Conservation (phyloP, 352 stramenopile genomes). For the Phytopythium oedochilum region DNA sequence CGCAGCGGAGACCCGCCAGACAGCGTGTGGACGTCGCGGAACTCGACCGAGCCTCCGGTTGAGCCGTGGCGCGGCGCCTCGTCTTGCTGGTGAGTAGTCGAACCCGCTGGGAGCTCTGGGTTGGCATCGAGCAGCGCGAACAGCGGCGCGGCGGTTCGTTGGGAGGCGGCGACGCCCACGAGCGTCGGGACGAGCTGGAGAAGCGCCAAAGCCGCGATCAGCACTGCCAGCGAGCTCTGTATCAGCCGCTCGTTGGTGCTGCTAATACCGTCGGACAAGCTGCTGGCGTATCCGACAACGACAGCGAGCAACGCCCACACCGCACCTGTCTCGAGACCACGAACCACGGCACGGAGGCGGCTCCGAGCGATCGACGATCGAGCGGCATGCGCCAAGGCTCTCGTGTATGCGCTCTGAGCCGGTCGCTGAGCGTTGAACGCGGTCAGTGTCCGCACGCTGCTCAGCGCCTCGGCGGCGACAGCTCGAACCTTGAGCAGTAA, state of each 20-base stretch:
- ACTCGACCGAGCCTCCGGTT: conserved; percentile 10
- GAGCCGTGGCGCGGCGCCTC: not conserved
- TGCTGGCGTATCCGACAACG: conserved; percentile 18
- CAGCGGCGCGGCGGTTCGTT: conserved; percentile 10
- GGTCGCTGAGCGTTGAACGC: conserved; percentile 24
- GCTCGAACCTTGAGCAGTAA: conserved; percentile 7
- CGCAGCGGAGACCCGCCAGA: conserved; percentile 10
- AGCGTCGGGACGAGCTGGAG: conserved; percentile 14
- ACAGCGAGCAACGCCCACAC: conserved; percentile 22
- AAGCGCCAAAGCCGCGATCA: conserved; percentile 15
- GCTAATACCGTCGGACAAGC: not conserved
- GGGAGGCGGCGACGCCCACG: conserved; percentile 4
- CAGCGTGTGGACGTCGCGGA: conserved; percentile 14
- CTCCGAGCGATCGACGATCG: conserved; percentile 5
- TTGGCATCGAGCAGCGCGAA: conserved; percentile 11
- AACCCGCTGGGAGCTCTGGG: not conserved
- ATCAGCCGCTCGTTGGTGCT: conserved; percentile 11
- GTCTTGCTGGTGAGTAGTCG: conserved; percentile 2
- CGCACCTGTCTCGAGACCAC: conserved; percentile 9
- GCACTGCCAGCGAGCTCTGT: conserved; percentile 7
- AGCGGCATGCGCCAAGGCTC: conserved; percentile 9
- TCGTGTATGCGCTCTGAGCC: conserved; percentile 16
- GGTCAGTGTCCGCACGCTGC: conserved; percentile 20
- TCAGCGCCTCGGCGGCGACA: conserved; percentile 18
- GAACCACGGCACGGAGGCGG: conserved; percentile 9